Base-by-base conservation (phyloP, 2,329 filamentous ascomycete genomes). In the Pseudocercospora macadamiae region DNA sequence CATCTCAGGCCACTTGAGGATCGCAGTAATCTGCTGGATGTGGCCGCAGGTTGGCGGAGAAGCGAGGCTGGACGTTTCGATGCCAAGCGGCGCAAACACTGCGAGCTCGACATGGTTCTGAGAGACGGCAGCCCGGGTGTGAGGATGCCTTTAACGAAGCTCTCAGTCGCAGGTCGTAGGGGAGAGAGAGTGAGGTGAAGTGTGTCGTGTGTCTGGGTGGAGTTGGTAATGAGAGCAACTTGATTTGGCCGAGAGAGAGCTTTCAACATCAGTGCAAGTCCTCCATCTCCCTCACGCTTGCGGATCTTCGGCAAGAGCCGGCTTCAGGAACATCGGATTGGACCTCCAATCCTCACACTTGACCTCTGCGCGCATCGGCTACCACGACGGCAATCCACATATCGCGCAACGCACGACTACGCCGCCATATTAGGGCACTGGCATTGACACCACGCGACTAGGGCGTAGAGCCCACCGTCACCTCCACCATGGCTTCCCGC, bases 1-100 rank as follows among this genome's bases (percentile, higher is more conserved):
- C 65, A 60, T 47, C 70, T 64, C 16, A 65, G 51, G 25, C 55
- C 59, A 23, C 57, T 55, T 37, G 64, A 64, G 16, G 60, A 65
- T 34, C 65, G 64, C 42, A 66, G 60, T 32, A 66, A 55, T 56
- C 66, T 65, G 53, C 60, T 64, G 10, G 69, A 67, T 30, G 64
- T 57, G 54, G 57, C 61, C 32, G 64, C 56, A 55, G 63, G 63
- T 57, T 65, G 66, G 52, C 70, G 69, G 37, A 73, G 63, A 44
- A 71, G 64, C 28, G 62, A 55, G 42, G 67, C 60, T 60, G 67
- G 66, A 51, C 67, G 67, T 48, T 56, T 45, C 34, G 67, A 63
- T 30, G 73, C 72, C 56, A 72, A 60, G 54, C 73, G 69, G 68
- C 72, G 71, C 52, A 75, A 66, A 62, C 72, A 74, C 69, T 73